These are phyloP conservation scores for Corymbia citriodora DNA, from an alignment of 441 rosid genomes.

Conservation along the genomic window DNA sequence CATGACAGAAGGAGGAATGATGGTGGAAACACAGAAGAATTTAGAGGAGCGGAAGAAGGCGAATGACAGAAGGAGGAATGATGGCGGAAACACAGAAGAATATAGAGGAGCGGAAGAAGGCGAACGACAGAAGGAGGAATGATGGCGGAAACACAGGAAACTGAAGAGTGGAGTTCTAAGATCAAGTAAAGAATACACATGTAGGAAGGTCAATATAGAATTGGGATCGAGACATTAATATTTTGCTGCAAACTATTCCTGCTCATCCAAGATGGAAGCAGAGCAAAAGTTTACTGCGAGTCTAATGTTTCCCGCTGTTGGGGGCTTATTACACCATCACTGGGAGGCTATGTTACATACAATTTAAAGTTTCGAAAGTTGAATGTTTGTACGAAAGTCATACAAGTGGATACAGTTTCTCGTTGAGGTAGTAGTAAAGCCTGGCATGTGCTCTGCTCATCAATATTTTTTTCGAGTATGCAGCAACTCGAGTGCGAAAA, in stretches of 20 bases:
- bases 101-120: constrained; percentile 59
- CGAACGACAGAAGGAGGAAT: neutral
- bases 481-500: neutral
- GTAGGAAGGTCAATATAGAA: neutral
- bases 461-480: neutral
- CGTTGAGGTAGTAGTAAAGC: neutral
- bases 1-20: too few relatives aligned
- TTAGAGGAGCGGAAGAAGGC: constrained; percentile 7
- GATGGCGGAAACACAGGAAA: neutral
- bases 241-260: neutral
- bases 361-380: neutral
- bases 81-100: constrained; percentile 19
- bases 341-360: neutral
- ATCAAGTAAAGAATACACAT: neutral
- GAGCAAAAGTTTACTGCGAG: too few relatives aligned
- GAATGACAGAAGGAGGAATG: too few relatives aligned
- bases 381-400: neutral
- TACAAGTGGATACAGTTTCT: neutral
- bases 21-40: constrained; percentile 20
- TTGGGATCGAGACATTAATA: neutral
- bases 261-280: too few relatives aligned
- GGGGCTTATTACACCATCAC: too few relatives aligned
- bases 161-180: neutral
- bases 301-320: too few relatives aligned
- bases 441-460: neutral